Percentiles rank a stretch among this genome's conserved stretches.
Evolutionary conservation across 306 rosid genomes (phyloP).

Genomic region (Quercus berberidifolia): DNA sequence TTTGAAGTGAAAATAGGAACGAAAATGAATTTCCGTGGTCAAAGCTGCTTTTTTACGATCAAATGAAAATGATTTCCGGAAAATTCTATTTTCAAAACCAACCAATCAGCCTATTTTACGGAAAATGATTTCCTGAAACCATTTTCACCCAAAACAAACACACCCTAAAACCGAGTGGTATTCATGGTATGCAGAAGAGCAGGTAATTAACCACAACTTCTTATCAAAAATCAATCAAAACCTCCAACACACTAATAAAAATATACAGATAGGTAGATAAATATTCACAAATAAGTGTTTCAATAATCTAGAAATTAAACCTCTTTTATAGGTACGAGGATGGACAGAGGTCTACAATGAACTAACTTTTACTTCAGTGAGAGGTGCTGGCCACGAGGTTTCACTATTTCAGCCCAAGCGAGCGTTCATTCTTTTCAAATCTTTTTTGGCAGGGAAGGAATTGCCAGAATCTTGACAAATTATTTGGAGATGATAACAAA

Average conservation of each 20-base stretch:
- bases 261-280: background rate
- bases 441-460: conserved; percentile 61
- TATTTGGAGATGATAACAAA: background rate
- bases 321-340: conserved; percentile 57
- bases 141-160: too few relatives aligned
- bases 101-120: too few relatives aligned
- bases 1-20: too few relatives aligned
- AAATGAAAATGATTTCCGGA: too few relatives aligned
- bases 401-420: conserved; percentile 65
- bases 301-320: background rate
- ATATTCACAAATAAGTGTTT: background rate
- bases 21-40: too few relatives aligned
- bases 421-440: conserved; percentile 58
- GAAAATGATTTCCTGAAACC: too few relatives aligned
- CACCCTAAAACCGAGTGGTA: conserved; percentile 51
- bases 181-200: conserved; percentile 65
- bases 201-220: conserved; percentile 35
- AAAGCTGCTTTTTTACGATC: too few relatives aligned
- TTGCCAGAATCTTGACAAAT: conserved; percentile 49
- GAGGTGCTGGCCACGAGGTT: conserved; percentile 85
- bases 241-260: background rate
- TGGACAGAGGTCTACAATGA: conserved; percentile 82
- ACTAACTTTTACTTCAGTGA: conserved; percentile 63
- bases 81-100: too few relatives aligned
- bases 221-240: background rate